These are phyloP conservation scores for Eucalyptus sp. DNA, from an alignment of 345 rosid species.

Conservation along the genomic window DNA sequence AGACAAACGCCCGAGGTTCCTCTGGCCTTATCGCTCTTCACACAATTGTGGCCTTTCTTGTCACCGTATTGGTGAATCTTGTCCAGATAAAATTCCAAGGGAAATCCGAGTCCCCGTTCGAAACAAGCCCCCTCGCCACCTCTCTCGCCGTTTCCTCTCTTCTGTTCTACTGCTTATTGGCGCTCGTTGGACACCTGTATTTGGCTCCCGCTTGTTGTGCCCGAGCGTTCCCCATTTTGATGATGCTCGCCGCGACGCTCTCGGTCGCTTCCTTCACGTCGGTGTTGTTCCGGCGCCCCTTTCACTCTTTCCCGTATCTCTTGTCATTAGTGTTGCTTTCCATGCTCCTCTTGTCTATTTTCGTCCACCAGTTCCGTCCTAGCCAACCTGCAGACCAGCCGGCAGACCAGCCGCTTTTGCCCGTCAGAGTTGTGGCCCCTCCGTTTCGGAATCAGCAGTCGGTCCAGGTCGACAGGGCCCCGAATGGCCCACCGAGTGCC, in stretches of 20 bases:
- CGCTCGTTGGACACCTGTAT: not conserved
- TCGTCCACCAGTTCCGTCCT: no score
- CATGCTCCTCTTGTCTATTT: no score
- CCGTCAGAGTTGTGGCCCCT: no score
- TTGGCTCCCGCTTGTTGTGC: not conserved
- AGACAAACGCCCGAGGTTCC: not conserved
- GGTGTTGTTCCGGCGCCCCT: not conserved
- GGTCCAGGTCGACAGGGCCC: no score
- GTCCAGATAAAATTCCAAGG: not conserved
- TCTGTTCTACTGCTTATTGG: not conserved
- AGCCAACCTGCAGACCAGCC: no score
- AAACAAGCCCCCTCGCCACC: accelerated
- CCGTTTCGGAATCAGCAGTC: no score
- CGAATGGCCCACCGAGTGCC: no score
- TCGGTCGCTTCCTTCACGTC: not conserved
- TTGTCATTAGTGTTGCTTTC: no score
- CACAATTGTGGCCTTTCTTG: not conserved
- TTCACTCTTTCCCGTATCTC: no score
- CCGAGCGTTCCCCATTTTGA: not conserved
- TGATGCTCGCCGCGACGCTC: not conserved
- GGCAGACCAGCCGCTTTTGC: no score
- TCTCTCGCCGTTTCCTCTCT: not conserved
- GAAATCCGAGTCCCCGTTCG: not conserved
- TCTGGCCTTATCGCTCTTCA: not conserved
- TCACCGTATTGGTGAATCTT: no score